Percentiles rank a stretch among this genome's conserved stretches.
phyloP scores from a whole-genome alignment of 2,329 filamentous ascomycete genomes.

The Trichoderma aggressivum region DNA sequence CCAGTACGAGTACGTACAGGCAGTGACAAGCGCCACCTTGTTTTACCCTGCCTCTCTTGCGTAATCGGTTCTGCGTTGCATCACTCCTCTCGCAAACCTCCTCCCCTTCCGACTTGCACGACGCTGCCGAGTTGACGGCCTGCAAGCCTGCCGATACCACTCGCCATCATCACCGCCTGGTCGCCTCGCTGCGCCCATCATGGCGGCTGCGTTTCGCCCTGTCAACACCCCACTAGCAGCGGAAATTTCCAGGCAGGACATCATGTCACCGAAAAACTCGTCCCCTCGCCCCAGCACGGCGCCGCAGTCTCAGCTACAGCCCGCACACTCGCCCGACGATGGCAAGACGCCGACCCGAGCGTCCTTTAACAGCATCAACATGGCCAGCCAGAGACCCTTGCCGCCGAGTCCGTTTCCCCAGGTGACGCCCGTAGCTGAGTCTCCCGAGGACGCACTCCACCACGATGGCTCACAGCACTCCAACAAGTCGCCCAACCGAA shows the following conservation, averaged over 20 bases:
- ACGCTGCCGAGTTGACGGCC: background rate
- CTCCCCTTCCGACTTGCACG: constrained; percentile 15
- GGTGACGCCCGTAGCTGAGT: constrained; percentile 45
- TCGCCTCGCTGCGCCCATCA: constrained; percentile 27
- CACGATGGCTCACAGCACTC: constrained; percentile 58
- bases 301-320: constrained; percentile 29
- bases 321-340: constrained; percentile 40
- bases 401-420: constrained; percentile 52
- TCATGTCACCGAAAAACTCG: constrained; percentile 36
- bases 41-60: constrained; percentile 14
- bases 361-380: constrained; percentile 41
- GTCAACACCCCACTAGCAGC: constrained; percentile 43
- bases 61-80: constrained; percentile 20
- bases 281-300: constrained; percentile 38
- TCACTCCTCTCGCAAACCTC: constrained; percentile 18
- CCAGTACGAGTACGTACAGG: background rate
- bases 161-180: constrained; percentile 13
- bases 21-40: constrained; percentile 9
- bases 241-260: constrained; percentile 33
- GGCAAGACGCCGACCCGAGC: constrained; percentile 61
- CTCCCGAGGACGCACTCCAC: constrained; percentile 39
- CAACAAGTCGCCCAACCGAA: constrained; percentile 50
- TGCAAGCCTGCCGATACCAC: background rate
- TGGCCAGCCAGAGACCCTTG: constrained; percentile 51
- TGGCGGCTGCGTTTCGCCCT: constrained; percentile 49